Evolutionary conservation across 2,329 filamentous ascomycete species (phyloP), one percentile per base, ranked within the genome.

Genomic region (Thermothelomyces thermophilus): DNA sequence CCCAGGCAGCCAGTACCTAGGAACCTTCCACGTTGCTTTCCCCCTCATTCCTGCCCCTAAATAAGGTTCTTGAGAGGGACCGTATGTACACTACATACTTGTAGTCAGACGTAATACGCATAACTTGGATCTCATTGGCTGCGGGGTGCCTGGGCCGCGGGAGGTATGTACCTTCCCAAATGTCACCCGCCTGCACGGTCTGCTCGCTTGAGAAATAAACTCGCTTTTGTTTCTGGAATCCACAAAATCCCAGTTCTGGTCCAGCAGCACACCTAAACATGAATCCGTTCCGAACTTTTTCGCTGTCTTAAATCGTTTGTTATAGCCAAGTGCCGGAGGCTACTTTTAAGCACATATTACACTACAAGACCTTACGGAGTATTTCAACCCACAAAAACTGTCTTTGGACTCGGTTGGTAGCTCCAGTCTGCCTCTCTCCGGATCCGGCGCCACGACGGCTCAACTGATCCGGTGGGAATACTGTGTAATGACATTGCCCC

Each of bases 291-390:
- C 53, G 51, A 52, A 40, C 53, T 56, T 41, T 39, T 48, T 16
- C 33, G 17, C 22, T 35, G 33, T 36, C 51, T 56, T 55, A 56
- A 50, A 26, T 47, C 44, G 22, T 35, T 6, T 50, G 49, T 28
- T 58, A 60, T 59, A 57, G 42, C 50, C 53, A 59, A 58, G 43
- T 59, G 57, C 57, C 57, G 57, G 51, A 46, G 44, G 53, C 19
- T 45, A 35, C 47, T 50, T 49, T 45, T 48, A 55, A 51, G 51
- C 26, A 42, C 49, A 50, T 44, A 30, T 37, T 34, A 35, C 42
- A n/a, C 37, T 43, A 17, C 17, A 9, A 22, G 30, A 17, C 26
- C 42, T n/a, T n/a, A n/a, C n/a, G n/a, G n/a, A n/a, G n/a, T n/a
- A n/a, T n/a, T n/a, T n/a, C n/a, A n/a, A n/a, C n/a, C n/a, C n/a